Percentiles rank a stretch among this genome's conserved stretches.
These are phyloP conservation scores for Phytopythium mirpurense DNA, from an alignment of 352 stramenopile species.

Conservation along the genomic window DNA sequence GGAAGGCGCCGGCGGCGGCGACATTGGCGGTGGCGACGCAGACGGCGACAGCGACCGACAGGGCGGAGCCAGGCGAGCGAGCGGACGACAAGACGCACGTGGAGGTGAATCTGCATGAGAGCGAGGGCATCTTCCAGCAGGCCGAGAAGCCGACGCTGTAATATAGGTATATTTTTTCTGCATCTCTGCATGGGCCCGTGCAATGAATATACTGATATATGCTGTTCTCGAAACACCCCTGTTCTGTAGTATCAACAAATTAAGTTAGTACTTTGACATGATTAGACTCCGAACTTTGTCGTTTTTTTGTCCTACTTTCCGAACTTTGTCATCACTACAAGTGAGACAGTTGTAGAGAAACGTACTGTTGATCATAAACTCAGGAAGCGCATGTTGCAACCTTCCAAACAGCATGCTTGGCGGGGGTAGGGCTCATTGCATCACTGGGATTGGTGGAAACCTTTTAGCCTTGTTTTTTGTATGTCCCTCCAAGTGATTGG, in stretches of 20 bases:
- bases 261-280: no score
- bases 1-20: background rate
- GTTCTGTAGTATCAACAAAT: no score
- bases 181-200: no score
- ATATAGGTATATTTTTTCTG: no score
- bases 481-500: constrained; percentile 70
- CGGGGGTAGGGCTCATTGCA: background rate
- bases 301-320: no score
- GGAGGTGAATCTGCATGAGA: constrained; percentile 37
- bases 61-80: background rate
- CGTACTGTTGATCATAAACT: background rate
- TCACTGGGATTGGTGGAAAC: constrained; percentile 39
- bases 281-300: no score
- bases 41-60: no score
- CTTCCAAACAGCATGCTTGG: background rate
- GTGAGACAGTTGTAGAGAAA: no score
- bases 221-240: no score
- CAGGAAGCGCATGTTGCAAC: background rate
- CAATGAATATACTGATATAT: no score
- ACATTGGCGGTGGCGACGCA: constrained; percentile 5
- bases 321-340: no score
- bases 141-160: background rate
- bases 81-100: constrained; percentile 20
- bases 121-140: constrained; percentile 49
- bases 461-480: constrained; percentile 38